Percentiles rank a stretch among this genome's conserved stretches.
Evolutionary conservation across 345 rosid genomes (phyloP).

Genomic region (Litchi chinensis): DNA sequence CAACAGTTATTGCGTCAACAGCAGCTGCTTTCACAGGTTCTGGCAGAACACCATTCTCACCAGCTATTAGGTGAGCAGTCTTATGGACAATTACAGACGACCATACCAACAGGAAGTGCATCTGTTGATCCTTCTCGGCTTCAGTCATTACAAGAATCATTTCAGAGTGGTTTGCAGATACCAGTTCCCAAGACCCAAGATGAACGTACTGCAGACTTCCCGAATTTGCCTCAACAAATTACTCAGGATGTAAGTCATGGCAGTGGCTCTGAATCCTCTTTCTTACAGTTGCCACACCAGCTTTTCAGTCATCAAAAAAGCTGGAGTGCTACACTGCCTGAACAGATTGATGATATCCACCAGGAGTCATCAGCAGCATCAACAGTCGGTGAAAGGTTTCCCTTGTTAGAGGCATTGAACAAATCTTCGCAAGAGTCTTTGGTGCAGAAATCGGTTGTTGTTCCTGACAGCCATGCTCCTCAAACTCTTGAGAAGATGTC

Average conservation of each 20-base stretch:
- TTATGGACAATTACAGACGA: conserved; percentile 51
- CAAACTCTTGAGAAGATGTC: conserved; percentile 27
- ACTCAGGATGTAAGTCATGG: conserved; percentile 38
- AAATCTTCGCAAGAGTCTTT: conserved; percentile 31
- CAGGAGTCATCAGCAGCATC: conserved; percentile 42
- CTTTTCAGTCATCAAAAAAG: conserved; percentile 43
- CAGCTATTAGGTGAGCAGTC: conserved; percentile 57
- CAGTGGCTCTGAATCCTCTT: conserved; percentile 44
- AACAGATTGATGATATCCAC: conserved; percentile 37
- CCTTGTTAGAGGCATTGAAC: conserved; percentile 31
- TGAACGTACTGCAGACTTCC: conserved; percentile 37
- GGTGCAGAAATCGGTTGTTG: conserved; percentile 29
- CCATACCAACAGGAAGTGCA: conserved; percentile 47
- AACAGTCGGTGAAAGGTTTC: conserved; percentile 36
- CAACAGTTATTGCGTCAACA: conserved; percentile 78
- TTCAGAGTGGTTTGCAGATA: conserved; percentile 54
- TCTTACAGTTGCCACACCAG: conserved; percentile 56
- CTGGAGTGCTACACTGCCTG: conserved; percentile 40
- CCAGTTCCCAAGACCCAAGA: conserved; percentile 51
- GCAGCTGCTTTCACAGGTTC: conserved; percentile 77
- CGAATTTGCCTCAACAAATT: conserved; percentile 46
- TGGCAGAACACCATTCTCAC: conserved; percentile 63
- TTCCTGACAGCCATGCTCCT: conserved; percentile 36
- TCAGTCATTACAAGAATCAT: conserved; percentile 54
- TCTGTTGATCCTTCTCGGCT: conserved; percentile 55